Evolutionary conservation across 2,329 filamentous ascomycete genomes (phyloP).

Genomic region (Ophiostoma fasciatum): DNA sequence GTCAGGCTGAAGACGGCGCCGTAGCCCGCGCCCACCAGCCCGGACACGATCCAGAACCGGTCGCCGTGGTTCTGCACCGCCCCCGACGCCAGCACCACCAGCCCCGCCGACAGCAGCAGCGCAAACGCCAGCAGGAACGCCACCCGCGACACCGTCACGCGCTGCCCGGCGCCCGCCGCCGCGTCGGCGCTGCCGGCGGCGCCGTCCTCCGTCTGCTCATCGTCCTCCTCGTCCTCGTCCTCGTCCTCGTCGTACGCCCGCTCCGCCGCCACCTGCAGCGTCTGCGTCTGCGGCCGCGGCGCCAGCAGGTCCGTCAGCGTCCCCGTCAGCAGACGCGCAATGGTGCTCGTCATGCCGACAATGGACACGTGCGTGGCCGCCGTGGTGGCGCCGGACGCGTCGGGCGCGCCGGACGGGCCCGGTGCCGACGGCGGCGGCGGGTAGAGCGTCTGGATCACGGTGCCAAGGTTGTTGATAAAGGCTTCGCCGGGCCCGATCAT

Average conservation of each 20-base stretch:
- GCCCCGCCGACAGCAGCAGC: constrained; percentile 57
- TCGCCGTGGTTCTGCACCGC: constrained; percentile 57
- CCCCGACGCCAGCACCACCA: constrained; percentile 65
- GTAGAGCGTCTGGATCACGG: constrained; percentile 76
- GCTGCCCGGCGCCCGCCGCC: neutral
- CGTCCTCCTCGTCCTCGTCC: constrained; percentile 13
- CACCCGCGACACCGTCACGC: constrained; percentile 59
- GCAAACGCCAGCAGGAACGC: constrained; percentile 65
- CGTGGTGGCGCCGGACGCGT: too few relatives aligned
- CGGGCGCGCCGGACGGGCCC: constrained; percentile 33
- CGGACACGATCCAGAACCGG: constrained; percentile 75
- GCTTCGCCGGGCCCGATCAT: constrained; percentile 92
- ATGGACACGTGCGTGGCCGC: constrained; percentile 85
- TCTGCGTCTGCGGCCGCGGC: constrained; percentile 45
- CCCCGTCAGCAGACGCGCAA: constrained; percentile 81
- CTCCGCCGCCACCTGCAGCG: constrained; percentile 28
- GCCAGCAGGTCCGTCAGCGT: constrained; percentile 80
- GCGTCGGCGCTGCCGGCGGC: constrained; percentile 6
- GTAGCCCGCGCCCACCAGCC: constrained; percentile 78
- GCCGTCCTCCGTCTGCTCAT: constrained; percentile 19
- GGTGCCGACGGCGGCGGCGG: constrained; percentile 26
- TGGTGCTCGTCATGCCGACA: constrained; percentile 75
- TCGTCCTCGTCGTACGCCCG: constrained; percentile 7
- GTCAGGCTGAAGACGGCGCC: constrained; percentile 81
- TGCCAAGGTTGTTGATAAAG: constrained; percentile 95